Evolutionary conservation across 768 basidiomycete genomes (phyloP), one percentile per base, ranked within the genome.

Genomic region (Tulasnella calospora): DNA sequence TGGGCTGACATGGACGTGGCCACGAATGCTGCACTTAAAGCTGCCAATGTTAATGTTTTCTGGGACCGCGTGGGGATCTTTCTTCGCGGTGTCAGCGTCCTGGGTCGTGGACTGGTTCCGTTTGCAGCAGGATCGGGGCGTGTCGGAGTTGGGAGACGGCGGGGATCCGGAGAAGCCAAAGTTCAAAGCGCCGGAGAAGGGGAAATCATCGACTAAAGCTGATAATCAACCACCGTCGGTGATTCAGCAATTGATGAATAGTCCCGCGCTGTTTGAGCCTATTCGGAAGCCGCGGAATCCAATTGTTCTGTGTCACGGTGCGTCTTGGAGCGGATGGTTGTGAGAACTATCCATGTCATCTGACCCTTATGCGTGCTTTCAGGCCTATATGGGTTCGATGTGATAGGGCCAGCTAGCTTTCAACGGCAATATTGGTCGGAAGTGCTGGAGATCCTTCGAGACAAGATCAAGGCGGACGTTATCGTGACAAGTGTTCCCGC

Each of bases 311-410:
- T 98, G 95, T 83, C 97, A 99, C 85, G 97, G 96, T 95, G 82
- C n/a, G 78, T 27, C 0, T 79, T 33, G n/a, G 70, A 23, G 15
- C 61, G 73, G 80, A 41, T 27, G 17, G 33, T n/a, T 74, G 13
- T 23, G 8, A 51, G n/a, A 33, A 13, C 12, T 33, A 30, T 12
- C 4, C 71, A 5, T 13, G 13, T 33, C 23, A 33, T 40, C 27
- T 73, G 23, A 23, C 10, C 36, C n/a, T 30, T 41, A 71, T 27
- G 70, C 40, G 30, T 33, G 35, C 6, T 61, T 44, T 15, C 82
- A 94, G 95, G 97, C 27, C 86, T 99, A 1, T 98, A 99, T 82
- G 97, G 97, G 8, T 99, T 98, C 83, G 96, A 97, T 82, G 92
- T 94, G 0, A 90, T 92, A 41, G 95, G 95, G 0, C 95, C 95